A percentile compares a stretch with the other conserved stretches of the same genome.
Evolutionary conservation across 2,329 filamentous ascomycete species (phyloP).

Genomic region (Fusarium marasasianum): DNA sequence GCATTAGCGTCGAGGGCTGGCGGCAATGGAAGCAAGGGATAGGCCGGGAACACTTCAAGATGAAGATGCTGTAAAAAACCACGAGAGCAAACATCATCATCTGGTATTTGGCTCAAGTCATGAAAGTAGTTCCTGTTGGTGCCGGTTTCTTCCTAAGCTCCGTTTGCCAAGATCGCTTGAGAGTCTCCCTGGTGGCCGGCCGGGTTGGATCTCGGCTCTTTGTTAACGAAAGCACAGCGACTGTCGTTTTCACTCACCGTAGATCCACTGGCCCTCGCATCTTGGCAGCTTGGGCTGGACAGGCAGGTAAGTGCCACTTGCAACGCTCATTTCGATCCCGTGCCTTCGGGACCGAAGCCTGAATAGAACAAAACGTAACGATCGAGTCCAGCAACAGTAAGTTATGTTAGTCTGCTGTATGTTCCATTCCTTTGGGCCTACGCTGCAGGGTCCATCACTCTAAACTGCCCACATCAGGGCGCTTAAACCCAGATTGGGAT

Average conservation of each 20-base stretch:
- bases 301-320: slow-evolving; percentile 6
- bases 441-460: slow-evolving; percentile 32
- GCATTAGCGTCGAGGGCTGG: slow-evolving; percentile 39
- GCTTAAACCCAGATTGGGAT: slow-evolving; percentile 35
- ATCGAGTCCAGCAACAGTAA: background rate
- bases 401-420: background rate
- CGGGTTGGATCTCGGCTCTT: slow-evolving; percentile 32
- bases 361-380: background rate
- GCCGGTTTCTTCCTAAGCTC: slow-evolving; percentile 17
- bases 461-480: slow-evolving; percentile 34
- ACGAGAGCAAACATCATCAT: slow-evolving; percentile 6
- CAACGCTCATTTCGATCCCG: slow-evolving; percentile 20
- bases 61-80: background rate
- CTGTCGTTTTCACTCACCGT: slow-evolving; percentile 25
- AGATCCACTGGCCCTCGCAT: slow-evolving; percentile 31
- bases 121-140: background rate
- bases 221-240: slow-evolving; percentile 19
- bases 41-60: slow-evolving; percentile 15
- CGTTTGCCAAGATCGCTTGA: slow-evolving; percentile 35
- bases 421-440: slow-evolving; percentile 24
- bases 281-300: background rate
- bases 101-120: background rate
- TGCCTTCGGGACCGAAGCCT: slow-evolving; percentile 27
- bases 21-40: slow-evolving; percentile 30
- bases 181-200: slow-evolving; percentile 6